phyloP scores from a whole-genome alignment of 2,329 filamentous ascomycete species.

The Colletotrichum musicola region DNA sequence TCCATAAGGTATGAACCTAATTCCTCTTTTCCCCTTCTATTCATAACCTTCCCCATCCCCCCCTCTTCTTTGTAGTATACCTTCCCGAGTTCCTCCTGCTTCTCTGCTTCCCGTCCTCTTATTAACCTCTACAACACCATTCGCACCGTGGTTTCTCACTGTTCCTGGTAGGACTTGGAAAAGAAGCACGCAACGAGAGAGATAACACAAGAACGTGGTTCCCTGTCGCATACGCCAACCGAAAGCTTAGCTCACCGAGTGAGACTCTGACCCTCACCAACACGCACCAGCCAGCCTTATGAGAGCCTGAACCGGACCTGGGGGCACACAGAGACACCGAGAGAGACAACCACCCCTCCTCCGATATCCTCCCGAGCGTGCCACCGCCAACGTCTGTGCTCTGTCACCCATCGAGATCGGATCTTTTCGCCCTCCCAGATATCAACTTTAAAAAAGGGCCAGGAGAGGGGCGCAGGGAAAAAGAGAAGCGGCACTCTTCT shows the following conservation, averaged over 20 bases:
- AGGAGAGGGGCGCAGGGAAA: slow-evolving; percentile 12
- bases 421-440: slow-evolving; percentile 1
- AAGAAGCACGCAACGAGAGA: slow-evolving; percentile 12
- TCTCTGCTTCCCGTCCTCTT: background rate
- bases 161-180: background rate
- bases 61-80: slow-evolving; percentile 9
- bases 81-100: background rate
- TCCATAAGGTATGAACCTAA: slow-evolving; percentile 34
- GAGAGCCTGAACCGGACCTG: slow-evolving; percentile 16
- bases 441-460: background rate
- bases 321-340: slow-evolving; percentile 3
- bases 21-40: slow-evolving; percentile 32
- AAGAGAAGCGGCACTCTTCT: slow-evolving; percentile 7
- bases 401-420: slow-evolving; percentile 18
- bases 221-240: slow-evolving; percentile 13
- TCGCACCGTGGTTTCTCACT: background rate
- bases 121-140: background rate
- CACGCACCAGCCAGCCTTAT: slow-evolving; percentile 15
- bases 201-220: slow-evolving; percentile 20
- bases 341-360: slow-evolving; percentile 5
- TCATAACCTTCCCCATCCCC: slow-evolving; percentile 19
- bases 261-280: slow-evolving; percentile 3
- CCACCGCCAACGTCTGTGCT: slow-evolving; percentile 22
- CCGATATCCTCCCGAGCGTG: slow-evolving; percentile 16
- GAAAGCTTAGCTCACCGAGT: slow-evolving; percentile 11